Conservation (phyloP, 2,329 filamentous ascomycete genomes). For the Nemania bipapillata region DNA sequence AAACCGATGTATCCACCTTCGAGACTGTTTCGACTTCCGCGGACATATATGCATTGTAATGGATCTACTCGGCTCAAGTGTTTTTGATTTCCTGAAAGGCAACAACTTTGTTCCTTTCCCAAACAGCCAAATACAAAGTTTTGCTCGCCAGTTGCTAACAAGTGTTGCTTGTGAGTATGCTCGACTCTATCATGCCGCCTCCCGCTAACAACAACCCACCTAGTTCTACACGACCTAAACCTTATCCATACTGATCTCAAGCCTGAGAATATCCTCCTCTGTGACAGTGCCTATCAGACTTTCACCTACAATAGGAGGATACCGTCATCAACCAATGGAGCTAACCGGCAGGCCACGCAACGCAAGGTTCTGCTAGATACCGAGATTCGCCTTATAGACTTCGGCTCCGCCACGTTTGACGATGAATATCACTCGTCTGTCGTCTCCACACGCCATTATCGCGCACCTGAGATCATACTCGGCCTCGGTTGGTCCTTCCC, state of each 20-base stretch:
- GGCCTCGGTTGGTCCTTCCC: conserved; percentile 77
- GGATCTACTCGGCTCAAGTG: conserved; percentile 87
- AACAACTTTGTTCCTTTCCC: conserved; percentile 97
- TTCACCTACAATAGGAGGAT: conserved; percentile 77
- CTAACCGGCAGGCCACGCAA: conserved; percentile 70
- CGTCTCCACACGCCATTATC: conserved; percentile 75
- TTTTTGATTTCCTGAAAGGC: conserved; percentile 97
- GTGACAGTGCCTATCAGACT: conserved; percentile 72
- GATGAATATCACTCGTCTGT: conserved; percentile 79
- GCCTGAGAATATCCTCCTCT: conserved; percentile 76
- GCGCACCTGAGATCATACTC: conserved; percentile 76
- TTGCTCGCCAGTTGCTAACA: conserved; percentile 95
- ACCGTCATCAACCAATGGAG: conserved; percentile 71
- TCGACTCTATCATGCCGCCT: not conserved
- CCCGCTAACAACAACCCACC: conserved; percentile 42
- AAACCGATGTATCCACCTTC: conserved; percentile 95
- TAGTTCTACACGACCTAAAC: conserved; percentile 95
- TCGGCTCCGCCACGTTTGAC: conserved; percentile 77
- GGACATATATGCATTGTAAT: conserved; percentile 92
- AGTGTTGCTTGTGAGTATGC: conserved; percentile 90
- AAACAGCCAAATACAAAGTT: conserved; percentile 97
- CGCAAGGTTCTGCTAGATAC: conserved; percentile 73
- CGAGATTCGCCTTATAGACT: conserved; percentile 76
- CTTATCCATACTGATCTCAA: conserved; percentile 90
- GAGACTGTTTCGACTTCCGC: conserved; percentile 96